Percentiles rank a stretch among this genome's conserved stretches.
phyloP scores from a whole-genome alignment of 2,329 filamentous ascomycete species.

The Pseudogymnoascus sp. region DNA sequence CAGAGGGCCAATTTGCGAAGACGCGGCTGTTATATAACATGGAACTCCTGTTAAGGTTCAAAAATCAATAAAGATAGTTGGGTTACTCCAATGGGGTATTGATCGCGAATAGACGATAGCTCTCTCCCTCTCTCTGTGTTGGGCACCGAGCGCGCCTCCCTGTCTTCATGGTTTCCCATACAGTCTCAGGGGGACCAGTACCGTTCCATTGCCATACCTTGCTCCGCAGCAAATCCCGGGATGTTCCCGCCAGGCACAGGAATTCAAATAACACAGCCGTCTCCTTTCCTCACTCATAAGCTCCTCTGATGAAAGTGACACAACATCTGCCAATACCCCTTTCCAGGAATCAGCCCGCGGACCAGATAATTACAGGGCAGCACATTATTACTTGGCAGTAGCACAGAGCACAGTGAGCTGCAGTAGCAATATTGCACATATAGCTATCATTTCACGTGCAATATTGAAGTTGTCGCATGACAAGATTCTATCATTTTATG shows the following conservation, averaged over 20 bases:
- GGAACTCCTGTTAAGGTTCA: background rate
- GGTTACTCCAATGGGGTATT: background rate
- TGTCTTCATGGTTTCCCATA: background rate
- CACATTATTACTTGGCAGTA: constrained; percentile 4
- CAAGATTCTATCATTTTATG: constrained; percentile 1
- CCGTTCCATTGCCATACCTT: constrained; percentile 7
- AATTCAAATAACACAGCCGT: background rate
- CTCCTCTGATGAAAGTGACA: constrained; percentile 4
- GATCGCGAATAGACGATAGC: background rate
- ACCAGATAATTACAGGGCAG: background rate
- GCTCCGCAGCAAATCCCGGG: constrained; percentile 1
- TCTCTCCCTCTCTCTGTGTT: background rate
- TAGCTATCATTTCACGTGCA: constrained; percentile 8
- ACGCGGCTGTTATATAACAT: constrained; percentile 1
- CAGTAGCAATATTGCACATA: constrained; percentile 4
- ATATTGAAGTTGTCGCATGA: background rate
- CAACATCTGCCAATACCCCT: background rate
- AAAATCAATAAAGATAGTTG: background rate
- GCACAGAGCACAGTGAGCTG: background rate
- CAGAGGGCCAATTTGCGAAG: background rate
- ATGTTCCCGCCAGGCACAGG: constrained; percentile 4
- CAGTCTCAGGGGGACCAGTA: background rate
- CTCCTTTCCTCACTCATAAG: constrained; percentile 1
- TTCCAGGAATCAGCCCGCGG: background rate
- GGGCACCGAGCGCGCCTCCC: background rate